Conservation (phyloP, 1,284 basidiomycete species). For the Moesziomyces sp. region DNA sequence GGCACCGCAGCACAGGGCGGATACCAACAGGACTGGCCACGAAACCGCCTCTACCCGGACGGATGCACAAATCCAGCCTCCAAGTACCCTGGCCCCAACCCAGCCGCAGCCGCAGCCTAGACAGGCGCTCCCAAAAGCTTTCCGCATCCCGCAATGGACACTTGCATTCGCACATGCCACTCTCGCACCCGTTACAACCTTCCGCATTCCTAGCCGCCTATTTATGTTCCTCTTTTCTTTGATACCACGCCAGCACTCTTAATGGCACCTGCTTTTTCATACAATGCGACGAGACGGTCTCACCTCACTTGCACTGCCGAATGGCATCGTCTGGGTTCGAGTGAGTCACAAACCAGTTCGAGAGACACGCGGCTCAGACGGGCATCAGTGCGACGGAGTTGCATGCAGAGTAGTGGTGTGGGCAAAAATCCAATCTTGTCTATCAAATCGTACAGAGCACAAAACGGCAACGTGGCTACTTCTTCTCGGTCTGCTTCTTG, state of each 20-base stretch:
- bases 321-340: background rate
- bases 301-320: background rate
- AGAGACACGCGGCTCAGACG: too few species aligned
- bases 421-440: conserved; percentile 3
- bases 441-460: conserved; percentile 20
- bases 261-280: conserved; percentile 1
- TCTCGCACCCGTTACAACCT: background rate
- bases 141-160: background rate
- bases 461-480: conserved; percentile 10
- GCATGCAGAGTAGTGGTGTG: conserved; percentile 28
- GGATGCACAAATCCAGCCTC: conserved; percentile 47
- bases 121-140: background rate
- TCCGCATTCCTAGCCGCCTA: background rate
- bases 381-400: background rate
- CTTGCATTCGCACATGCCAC: background rate
- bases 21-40: conserved; percentile 58
- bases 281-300: background rate
- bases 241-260: conserved; percentile 10
- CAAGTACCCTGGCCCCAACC: conserved; percentile 43
- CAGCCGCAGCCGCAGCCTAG: conserved; percentile 4
- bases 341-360: too few species aligned
- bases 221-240: background rate
- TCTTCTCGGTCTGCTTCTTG: conserved; percentile 57
- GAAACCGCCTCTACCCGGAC: conserved; percentile 51
- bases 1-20: conserved; percentile 53